Evolutionary conservation across 495 filamentous ascomycete species (phyloP), one percentile per base, ranked within the genome.

Genomic region (Penicillium daleae): DNA sequence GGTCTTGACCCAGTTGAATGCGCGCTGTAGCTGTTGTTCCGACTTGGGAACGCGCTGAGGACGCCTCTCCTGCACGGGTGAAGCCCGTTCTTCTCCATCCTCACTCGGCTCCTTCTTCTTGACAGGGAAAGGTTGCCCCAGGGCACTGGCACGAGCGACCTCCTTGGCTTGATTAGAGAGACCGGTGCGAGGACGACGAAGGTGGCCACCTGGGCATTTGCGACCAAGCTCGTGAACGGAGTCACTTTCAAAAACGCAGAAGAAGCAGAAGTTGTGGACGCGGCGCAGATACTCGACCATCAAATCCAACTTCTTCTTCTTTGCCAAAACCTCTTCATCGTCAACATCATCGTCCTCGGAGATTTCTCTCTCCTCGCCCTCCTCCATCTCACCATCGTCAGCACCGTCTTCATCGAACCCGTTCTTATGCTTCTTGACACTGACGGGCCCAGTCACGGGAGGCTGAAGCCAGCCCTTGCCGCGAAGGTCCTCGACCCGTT

Each of bases 1-100:
- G 0, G 93, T 97, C 77, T 89, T 94, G n/a, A 97, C 96, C 96
- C 96, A 98, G 67, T 99, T 99, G 79, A 92, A 97, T 1, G 95
- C 96, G 46, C 96, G 87, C 70, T 92, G 90, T 32, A 98, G 84
- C 76, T 98, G 96, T 68, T 94, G 89, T 67, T 97, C 93, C 1
- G 86, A 84, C 75, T 96, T 97, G 53, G 84, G 83, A 42, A 85
- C 84, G 31, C 87, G 88, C 39, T 85, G 83, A 60, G 85, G 83
- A 42, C 87, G 88, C 63, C 88, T 91, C 64, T 90, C 85, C 17
- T 85, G 85, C 3, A 85, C 83, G 17, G 86, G 81, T 3, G 87
- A 84, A 9, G 81, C 76, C 37, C 82, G 83, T 40, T 87, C 86
- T 64, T 92, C 90, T 10, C 75, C 80, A 29, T 85, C 83, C 15